Evolutionary conservation across 768 basidiomycete genomes (phyloP), one percentile per base, ranked within the genome.

Genomic region (Lactarius sp.): DNA sequence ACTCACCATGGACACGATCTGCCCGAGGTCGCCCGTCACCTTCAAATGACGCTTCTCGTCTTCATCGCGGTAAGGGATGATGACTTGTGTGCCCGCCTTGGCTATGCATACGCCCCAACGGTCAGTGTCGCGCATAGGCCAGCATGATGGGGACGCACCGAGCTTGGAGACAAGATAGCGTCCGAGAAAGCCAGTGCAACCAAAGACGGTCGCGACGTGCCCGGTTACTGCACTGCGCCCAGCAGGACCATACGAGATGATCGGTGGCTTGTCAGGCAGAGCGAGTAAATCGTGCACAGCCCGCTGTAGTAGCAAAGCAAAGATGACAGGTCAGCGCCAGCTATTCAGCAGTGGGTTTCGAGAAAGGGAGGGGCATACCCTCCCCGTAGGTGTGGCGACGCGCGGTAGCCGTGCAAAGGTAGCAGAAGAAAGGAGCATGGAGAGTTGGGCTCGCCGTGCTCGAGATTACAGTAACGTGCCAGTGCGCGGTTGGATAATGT

Each of bases 11-110:
- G 91, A 85, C 61, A 98, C 90, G 67, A 99, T 89, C 78, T 96
- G 94, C 8, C 97, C 97, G 59, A 98, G 80, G 78, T 99, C 97
- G 49, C 96, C 97, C 86, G 90, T 95, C 13, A 90, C 90, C 76
- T 88, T 89, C 71, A 99, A 78, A 71, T 90, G 84, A 64, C 96
- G 81, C 70, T 88, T 92, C 72, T 94, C 90, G 72, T 98, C 94
- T 72, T 93, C 91, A 68, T 98, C 94, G 50, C 97, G 85, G 78
- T 96, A 98, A 7, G 96, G 96, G 55, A 97, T 81, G 72, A 98
- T 82, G 64, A 98, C 94, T 72, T 95, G 94, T 6, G 92, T 94
- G 18, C 96, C 96, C 72, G 84, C 79, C 77, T 92, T 93, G 64
- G 92, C 96, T 92, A 72, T 50, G 54, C 37, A 12, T 4, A 7